A percentile compares a stretch with the other conserved stretches of the same genome.
phyloP scores from a whole-genome alignment of 768 basidiomycete genomes.

The Kwoniella europaea region DNA sequence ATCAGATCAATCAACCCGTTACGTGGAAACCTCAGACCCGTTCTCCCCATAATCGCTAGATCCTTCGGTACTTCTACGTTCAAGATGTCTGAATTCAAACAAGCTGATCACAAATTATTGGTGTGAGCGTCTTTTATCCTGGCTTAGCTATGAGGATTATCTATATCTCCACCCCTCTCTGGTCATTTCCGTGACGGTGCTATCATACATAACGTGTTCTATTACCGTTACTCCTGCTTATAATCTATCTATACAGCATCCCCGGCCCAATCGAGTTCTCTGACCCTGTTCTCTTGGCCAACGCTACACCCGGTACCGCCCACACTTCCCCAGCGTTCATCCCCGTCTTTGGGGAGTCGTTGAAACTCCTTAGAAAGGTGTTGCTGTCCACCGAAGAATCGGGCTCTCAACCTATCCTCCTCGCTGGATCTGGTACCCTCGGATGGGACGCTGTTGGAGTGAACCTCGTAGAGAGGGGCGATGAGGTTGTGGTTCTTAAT shows the following conservation, averaged over 20 bases:
- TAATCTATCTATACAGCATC: conserved; percentile 35
- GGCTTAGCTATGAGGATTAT: too few species aligned
- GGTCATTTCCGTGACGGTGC: too few species aligned
- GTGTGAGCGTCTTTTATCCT: conserved; percentile 33
- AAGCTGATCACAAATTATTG: conserved; percentile 50
- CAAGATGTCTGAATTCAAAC: conserved; percentile 37
- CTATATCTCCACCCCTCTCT: too few species aligned
- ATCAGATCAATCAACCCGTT: neutral
- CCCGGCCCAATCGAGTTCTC: conserved; percentile 67
- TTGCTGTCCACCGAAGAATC: conserved; percentile 68
- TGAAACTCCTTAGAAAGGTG: conserved; percentile 82
- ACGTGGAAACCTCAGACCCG: neutral
- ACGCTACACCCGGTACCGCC: conserved; percentile 68
- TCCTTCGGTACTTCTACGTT: neutral
- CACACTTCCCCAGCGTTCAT: conserved; percentile 89
- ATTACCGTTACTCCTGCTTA: too few species aligned
- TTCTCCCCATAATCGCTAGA: neutral
- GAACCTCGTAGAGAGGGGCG: conserved; percentile 71
- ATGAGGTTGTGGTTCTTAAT: conserved; percentile 68
- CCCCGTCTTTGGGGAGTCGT: conserved; percentile 82
- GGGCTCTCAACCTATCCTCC: conserved; percentile 78
- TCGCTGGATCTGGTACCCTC: conserved; percentile 91
- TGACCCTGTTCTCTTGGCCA: conserved; percentile 84
- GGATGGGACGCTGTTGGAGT: conserved; percentile 91
- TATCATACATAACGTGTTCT: too few species aligned